Evolutionary conservation across 805 yeast genomes (phyloP).

Genomic region (Pichia exigua): DNA sequence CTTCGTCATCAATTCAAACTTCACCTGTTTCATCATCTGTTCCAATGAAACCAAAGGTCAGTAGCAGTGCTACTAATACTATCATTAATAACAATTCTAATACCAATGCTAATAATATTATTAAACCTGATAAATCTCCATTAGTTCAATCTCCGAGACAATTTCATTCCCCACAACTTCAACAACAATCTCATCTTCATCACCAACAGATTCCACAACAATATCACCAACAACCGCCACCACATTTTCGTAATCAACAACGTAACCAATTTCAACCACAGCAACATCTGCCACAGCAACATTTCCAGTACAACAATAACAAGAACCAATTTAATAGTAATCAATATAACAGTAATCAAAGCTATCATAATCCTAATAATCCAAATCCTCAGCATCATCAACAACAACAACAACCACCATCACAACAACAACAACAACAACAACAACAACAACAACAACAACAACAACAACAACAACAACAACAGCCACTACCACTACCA

Average conservation of each 20-base stretch:
- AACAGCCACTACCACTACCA: no score
- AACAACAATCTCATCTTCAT: neutral
- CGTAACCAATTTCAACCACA: neutral
- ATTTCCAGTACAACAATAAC: neutral
- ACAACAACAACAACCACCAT: neutral
- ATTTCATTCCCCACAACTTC: neutral
- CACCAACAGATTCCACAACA: conserved; percentile 3
- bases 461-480: no score
- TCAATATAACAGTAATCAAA: neutral
- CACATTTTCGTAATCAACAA: conserved; percentile 1
- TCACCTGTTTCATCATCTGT: neutral
- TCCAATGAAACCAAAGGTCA: neutral
- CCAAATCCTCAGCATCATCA: neutral
- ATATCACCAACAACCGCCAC: neutral
- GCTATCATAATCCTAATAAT: neutral
- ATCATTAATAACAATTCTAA: no score
- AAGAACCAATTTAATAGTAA: neutral
- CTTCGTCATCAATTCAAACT: neutral
- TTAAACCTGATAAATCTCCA: neutral
- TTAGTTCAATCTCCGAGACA: neutral
- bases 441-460: no score
- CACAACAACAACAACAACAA: no score
- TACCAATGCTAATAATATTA: neutral
- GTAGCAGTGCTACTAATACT: no score
- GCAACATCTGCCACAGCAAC: conserved; percentile 1